A percentile compares a stretch with the other conserved stretches of the same genome.
phyloP scores from a whole-genome alignment of 345 rosid genomes.

The Arabis hirsuta region DNA sequence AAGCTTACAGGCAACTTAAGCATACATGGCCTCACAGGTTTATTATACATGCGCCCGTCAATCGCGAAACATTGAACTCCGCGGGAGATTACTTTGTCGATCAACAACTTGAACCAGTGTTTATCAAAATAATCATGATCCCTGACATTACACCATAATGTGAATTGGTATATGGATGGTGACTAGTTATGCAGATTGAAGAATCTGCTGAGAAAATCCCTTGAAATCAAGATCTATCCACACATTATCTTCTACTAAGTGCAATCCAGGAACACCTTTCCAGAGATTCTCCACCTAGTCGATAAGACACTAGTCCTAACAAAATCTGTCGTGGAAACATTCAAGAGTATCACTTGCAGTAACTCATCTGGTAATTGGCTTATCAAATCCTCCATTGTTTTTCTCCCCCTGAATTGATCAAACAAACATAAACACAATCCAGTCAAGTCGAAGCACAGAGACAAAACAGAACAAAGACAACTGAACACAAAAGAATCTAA shows the following conservation, averaged over 20 bases:
- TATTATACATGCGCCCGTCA: too few relatives aligned
- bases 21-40: not conserved
- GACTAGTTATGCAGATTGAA: not conserved
- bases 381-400: not conserved
- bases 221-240: not conserved
- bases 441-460: too few relatives aligned
- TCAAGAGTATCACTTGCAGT: not conserved
- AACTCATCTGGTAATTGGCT: not conserved
- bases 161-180: not conserved
- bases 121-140: not conserved
- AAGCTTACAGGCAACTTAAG: not conserved
- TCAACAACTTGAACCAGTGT: not conserved
- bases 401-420: too few relatives aligned
- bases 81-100: not conserved
- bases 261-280: not conserved
- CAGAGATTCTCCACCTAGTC: constrained; percentile 1
- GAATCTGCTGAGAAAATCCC: not conserved
- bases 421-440: too few relatives aligned
- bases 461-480: too few relatives aligned
- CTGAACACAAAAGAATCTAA: too few relatives aligned
- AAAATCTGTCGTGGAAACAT: not conserved
- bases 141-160: not conserved
- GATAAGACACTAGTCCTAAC: constrained; percentile 7
- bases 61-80: not conserved
- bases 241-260: not conserved